Evolutionary conservation across 2,329 filamentous ascomycete genomes (phyloP).

Genomic region (Talaromyces islandicus): DNA sequence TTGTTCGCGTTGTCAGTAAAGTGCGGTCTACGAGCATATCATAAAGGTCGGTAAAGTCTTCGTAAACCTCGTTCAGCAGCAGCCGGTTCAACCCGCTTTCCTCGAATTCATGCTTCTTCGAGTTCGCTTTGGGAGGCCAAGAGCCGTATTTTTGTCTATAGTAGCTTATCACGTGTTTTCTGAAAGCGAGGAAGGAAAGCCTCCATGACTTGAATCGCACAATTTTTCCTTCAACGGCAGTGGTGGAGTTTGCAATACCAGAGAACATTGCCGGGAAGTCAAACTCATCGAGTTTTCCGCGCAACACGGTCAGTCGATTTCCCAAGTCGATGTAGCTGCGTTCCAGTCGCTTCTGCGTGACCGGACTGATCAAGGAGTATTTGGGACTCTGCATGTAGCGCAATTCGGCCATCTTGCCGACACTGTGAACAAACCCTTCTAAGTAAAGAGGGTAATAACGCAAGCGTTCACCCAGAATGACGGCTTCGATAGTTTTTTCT

Average conservation of each 20-base stretch:
- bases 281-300: slow-evolving; percentile 73
- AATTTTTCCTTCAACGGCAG: slow-evolving; percentile 65
- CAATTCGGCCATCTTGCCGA: slow-evolving; percentile 73
- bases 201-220: slow-evolving; percentile 84
- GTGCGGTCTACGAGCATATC: slow-evolving; percentile 80
- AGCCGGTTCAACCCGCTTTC: slow-evolving; percentile 81
- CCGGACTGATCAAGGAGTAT: slow-evolving; percentile 61
- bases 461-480: slow-evolving; percentile 86
- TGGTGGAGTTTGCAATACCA: slow-evolving; percentile 79
- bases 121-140: slow-evolving; percentile 86
- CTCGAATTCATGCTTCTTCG: slow-evolving; percentile 84
- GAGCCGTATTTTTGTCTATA: slow-evolving; percentile 64
- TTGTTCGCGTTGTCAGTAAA: slow-evolving; percentile 69
- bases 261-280: slow-evolving; percentile 87
- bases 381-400: slow-evolving; percentile 64
- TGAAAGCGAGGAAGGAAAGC: slow-evolving; percentile 65
- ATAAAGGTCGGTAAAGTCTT: slow-evolving; percentile 80
- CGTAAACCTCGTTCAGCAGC: slow-evolving; percentile 75
- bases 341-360: slow-evolving; percentile 74
- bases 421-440: slow-evolving; percentile 85
- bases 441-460: slow-evolving; percentile 76
- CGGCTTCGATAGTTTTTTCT: slow-evolving; percentile 82
- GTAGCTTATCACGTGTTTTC: slow-evolving; percentile 65
- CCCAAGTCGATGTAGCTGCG: slow-evolving; percentile 74
- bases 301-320: slow-evolving; percentile 64